Base-by-base conservation (phyloP, 805 yeast genomes). In the Wickerhamomyces chaumierensis region DNA sequence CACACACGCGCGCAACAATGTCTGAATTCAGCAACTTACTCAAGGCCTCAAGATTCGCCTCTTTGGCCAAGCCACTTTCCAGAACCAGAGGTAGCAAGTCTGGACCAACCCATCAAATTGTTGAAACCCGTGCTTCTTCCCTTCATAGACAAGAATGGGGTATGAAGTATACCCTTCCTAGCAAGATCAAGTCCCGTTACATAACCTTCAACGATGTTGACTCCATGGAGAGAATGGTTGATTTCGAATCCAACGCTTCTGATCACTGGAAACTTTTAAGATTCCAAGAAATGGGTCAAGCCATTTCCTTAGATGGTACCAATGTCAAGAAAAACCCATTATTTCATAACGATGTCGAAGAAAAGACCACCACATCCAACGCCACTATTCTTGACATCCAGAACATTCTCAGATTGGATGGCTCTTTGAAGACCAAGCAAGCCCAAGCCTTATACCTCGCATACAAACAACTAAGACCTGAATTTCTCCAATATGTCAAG, bases 111-210 rank as follows among this genome's bases (percentile, higher is more conserved):
- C 87, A 79, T 51, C 94, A 83, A 56, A 66, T 81, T 33, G 68
- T 84, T 31, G 79, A 72, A 56, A 77, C 92, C 0, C 76, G 82
- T 37, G 73, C 77, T 36, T 66, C 81, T 7, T 69, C 81, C 36
- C 70, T 78, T 34, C 55, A 66, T 13, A 66, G 84, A 59, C 78
- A 81, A 44, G 83, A 82, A 57, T 84, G 73, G 68, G 95, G 95
- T 50, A 59, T 84, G 42, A 84, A 84, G 53, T 64, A 78, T 34
- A 65, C 81, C 17, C 61, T 84, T 35, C 95, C 95, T 3, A 63
- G 65, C 31, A 76, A 73, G 48, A 56, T 73, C 35, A 75, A 75
- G 32, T 63, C 74, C 15, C 69, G 78, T 32, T 75, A 73, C 53
- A 65, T 84, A 34, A 75, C 78, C 8, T 67, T 68, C 47, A 78